A percentile compares a stretch with the other conserved stretches of the same genome.
These are phyloP conservation scores for Rhodosporidiobolus odoratus DNA, from an alignment of 768 basidiomycete genomes.

Conservation along the genomic window DNA sequence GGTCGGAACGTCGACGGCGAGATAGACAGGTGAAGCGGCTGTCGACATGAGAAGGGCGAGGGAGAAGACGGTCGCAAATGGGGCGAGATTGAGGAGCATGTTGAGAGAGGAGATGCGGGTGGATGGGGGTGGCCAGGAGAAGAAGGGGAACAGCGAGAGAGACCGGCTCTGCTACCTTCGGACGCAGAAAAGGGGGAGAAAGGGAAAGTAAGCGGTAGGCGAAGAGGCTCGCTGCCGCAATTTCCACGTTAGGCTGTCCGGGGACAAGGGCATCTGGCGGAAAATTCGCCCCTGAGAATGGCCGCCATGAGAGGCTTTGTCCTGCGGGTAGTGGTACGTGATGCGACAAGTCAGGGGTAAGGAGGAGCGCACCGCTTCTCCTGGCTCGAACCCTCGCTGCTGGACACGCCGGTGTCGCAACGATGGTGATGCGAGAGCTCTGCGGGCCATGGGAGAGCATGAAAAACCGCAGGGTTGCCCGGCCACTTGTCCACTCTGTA, in stretches of 20 bases:
- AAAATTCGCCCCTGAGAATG: not conserved
- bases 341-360: not conserved
- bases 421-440: no score
- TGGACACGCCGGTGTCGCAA: no score
- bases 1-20: not conserved
- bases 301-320: no score
- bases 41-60: not conserved
- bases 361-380: not conserved
- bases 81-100: not conserved
- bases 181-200: slow-evolving; percentile 10
- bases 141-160: not conserved
- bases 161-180: not conserved
- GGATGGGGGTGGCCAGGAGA: no score
- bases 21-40: not conserved
- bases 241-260: not conserved
- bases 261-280: slow-evolving; percentile 9
- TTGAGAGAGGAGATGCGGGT: not conserved
- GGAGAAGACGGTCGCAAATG: not conserved
- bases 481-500: no score
- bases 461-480: no score
- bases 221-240: no score
- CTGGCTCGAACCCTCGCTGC: no score
- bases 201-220: slow-evolving; percentile 16
- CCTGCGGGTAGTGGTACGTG: not conserved
- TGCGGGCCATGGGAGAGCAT: no score